These are phyloP conservation scores for Butyriboletus loyo DNA, from an alignment of 768 basidiomycete species.

Conservation along the genomic window DNA sequence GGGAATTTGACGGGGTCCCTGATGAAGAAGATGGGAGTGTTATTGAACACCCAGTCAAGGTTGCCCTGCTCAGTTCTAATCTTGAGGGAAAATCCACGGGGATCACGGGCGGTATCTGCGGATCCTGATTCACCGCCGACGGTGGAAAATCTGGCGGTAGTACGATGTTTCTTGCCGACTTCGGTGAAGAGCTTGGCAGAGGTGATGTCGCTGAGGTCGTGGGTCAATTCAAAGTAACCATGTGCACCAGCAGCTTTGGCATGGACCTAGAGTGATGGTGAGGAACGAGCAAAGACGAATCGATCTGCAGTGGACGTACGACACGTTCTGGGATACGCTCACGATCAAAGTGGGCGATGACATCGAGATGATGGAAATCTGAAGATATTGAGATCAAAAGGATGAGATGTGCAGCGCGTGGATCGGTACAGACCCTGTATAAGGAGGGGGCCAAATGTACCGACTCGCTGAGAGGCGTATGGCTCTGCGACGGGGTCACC, in stretches of 20 bases:
- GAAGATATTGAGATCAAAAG: slow-evolving; percentile 14
- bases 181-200: slow-evolving; percentile 64
- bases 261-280: slow-evolving; percentile 58
- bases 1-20: slow-evolving; percentile 86
- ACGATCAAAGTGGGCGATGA: slow-evolving; percentile 88
- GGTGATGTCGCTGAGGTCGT: slow-evolving; percentile 80
- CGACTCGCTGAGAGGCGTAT: slow-evolving; percentile 75
- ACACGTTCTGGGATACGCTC: slow-evolving; percentile 97
- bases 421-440: slow-evolving; percentile 64
- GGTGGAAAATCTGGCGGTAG: slow-evolving; percentile 89
- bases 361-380: slow-evolving; percentile 90
- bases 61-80: slow-evolving; percentile 90
- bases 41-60: slow-evolving; percentile 91
- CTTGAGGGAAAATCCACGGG: slow-evolving; percentile 89
- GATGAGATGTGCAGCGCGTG: not conserved
- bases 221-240: slow-evolving; percentile 88
- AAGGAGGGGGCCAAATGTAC: slow-evolving; percentile 76
- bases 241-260: slow-evolving; percentile 93
- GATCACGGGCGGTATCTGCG: slow-evolving; percentile 90
- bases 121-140: slow-evolving; percentile 88
- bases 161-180: slow-evolving; percentile 63
- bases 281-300: slow-evolving; percentile 10
- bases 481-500: slow-evolving; percentile 76
- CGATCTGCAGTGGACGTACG: slow-evolving; percentile 40
- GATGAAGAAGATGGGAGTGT: slow-evolving; percentile 91